Base-by-base conservation (phyloP, 345 rosid species). In the Rhodomyrtus tomentosa region DNA sequence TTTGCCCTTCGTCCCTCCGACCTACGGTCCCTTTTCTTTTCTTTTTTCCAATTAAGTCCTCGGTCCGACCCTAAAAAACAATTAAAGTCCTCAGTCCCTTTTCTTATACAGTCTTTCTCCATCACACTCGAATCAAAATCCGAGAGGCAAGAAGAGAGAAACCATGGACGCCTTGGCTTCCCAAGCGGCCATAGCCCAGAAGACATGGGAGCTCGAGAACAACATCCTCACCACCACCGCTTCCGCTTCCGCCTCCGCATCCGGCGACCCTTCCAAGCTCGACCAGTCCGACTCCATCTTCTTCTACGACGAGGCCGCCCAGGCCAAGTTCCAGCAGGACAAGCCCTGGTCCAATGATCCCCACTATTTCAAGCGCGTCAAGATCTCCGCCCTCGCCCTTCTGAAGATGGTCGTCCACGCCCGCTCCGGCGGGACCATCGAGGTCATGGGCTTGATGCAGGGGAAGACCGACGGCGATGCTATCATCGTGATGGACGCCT, bases 381-480 rank as follows among this genome's bases (percentile, higher is more conserved):
- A 91, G 91, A 94, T 98, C 91, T 98, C 99, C 16, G 99, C 99
- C 3, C 98, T 98, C 73, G 99, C 99, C 20, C 94, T 98, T 32
- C 95, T 96, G 27, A 98, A 98, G 95, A 98, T 98, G 99, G 99
- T 95, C 16, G 99, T 98, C 14, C 99, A 98, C 91, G 99, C 99
- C 42, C 99, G 99, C 87, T 98, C 99, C 42, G 99, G 99, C 25
- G 99, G 99, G 45, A 98, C 95, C 88, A 96, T 98, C 86, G 99
- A 98, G 88, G 96, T 98, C 82, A 98, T 98, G 99, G 99, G 99
- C 1, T 93, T 98, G 51, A 96, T 96, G 99, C 99, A 98, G 89
- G 99, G 99, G 15, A 98, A 98, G 86, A 98, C 97, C 18, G 99
- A 95, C 42, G 99, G 99, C 0, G 99, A 98, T 76, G 91, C 96